Evolutionary conservation across 805 yeast species (phyloP).

Genomic region (Kurtzmaniella cleridarum): DNA sequence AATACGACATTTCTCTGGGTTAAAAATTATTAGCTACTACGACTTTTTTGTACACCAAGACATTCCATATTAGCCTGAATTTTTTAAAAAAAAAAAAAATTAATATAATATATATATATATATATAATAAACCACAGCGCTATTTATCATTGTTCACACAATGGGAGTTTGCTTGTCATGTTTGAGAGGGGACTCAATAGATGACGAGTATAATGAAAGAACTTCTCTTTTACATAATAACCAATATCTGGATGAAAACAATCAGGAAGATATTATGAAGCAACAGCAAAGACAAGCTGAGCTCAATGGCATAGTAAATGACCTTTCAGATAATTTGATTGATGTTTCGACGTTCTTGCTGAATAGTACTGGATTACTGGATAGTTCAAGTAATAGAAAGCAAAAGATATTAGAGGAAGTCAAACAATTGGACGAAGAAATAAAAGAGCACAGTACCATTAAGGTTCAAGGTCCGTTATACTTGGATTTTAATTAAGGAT

Average conservation of each 20-base stretch:
- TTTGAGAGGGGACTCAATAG: slow-evolving; percentile 29
- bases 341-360: slow-evolving; percentile 31
- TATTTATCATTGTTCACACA: not conserved
- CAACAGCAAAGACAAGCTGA: slow-evolving; percentile 44
- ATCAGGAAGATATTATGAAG: slow-evolving; percentile 33
- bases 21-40: no score
- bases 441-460: slow-evolving; percentile 13
- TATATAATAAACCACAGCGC: no score
- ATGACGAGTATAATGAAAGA: slow-evolving; percentile 35
- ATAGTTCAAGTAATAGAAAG: slow-evolving; percentile 16
- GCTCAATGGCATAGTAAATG: slow-evolving; percentile 41
- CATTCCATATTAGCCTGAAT: no score
- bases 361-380: slow-evolving; percentile 8
- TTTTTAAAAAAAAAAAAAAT: no score
- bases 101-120: no score
- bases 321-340: slow-evolving; percentile 30
- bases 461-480: slow-evolving; percentile 15
- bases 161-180: slow-evolving; percentile 51
- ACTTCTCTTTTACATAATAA: slow-evolving; percentile 25
- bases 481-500: slow-evolving; percentile 12
- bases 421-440: slow-evolving; percentile 11
- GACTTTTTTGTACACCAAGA: no score
- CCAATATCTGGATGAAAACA: slow-evolving; percentile 25
- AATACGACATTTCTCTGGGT: no score
- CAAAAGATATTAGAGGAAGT: slow-evolving; percentile 16